Base-by-base conservation (phyloP, 768 basidiomycete species). In the Boletus huronensis region DNA sequence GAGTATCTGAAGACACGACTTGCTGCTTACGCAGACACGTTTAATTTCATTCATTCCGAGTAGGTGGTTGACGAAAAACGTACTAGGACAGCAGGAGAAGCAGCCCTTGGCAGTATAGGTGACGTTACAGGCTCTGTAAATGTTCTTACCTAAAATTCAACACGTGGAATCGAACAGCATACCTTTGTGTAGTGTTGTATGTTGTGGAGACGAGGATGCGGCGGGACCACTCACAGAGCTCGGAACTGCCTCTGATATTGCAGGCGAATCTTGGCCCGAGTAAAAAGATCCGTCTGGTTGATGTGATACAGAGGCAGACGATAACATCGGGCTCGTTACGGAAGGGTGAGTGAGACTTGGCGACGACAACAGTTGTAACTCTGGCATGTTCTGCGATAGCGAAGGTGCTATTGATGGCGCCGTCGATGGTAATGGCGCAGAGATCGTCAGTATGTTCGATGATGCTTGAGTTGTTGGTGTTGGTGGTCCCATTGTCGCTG, bases 311-410 rank as follows among this genome's bases (percentile, higher is more conserved):
- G 80, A 80, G 31, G 88, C 87, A 25, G 81, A 90, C 17, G 90
- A 91, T 49, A 91, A 62, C 76, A 90, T 84, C 0, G 90, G 90
- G 59, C 90, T 93, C 53, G 88, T 87, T 46, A 87, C 77, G 6
- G 90, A 91, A 36, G 82, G 85, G 70, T 92, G 89, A n/a, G 90
- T 92, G 51, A 92, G 73, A 66, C 90, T 93, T 28, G 90, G 90
- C 9, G 90, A 91, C 0, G 88, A 83, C 13, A 83, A 72, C 25
- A 73, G 25, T 35, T 71, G 66, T 36, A 74, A 72, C 14, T 79
- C 77, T 36, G 62, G 50, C 39, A 65, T 36, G 49, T 62, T 64
- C 23, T 74, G 70, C 16, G 71, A 71, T 38, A 73, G 49, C 25
- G 72, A 70, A 19, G 70, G 58, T 38, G 69, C 49, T 73, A 75